phyloP scores from a whole-genome alignment of 2,329 filamentous ascomycete species.

The Penicillium sp. region DNA sequence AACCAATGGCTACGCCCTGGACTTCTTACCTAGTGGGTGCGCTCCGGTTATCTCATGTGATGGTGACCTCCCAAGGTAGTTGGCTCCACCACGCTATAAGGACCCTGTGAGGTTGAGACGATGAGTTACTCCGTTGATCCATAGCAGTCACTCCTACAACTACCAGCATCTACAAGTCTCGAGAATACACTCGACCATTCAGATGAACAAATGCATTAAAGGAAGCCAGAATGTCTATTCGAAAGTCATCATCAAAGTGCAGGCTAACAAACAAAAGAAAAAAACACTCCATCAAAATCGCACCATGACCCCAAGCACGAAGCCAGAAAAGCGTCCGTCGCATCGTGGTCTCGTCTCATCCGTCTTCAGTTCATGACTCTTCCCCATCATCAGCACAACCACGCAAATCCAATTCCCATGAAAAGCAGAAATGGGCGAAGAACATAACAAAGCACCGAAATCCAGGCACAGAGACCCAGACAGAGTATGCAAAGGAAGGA shows the following conservation, averaged over 20 bases:
- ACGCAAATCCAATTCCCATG: slow-evolving; percentile 3
- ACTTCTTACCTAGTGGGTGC: too few relatives aligned
- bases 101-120: slow-evolving; percentile 9
- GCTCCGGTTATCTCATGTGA: too few relatives aligned
- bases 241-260: slow-evolving; percentile 26
- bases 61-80: not conserved
- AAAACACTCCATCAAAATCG: slow-evolving; percentile 16
- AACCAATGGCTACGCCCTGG: too few relatives aligned
- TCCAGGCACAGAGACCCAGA: slow-evolving; percentile 8
- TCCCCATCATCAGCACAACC: slow-evolving; percentile 17
- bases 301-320: slow-evolving; percentile 4
- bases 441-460: slow-evolving; percentile 11
- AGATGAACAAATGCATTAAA: slow-evolving; percentile 22
- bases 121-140: not conserved
- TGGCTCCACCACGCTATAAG: not conserved
- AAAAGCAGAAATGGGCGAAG: slow-evolving; percentile 10
- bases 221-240: slow-evolving; percentile 26
- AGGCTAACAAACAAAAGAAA: slow-evolving; percentile 19
- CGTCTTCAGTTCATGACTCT: slow-evolving; percentile 14
- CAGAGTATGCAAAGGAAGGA: slow-evolving; percentile 7
- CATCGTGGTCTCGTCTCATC: slow-evolving; percentile 15
- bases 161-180: not conserved
- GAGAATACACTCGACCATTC: slow-evolving; percentile 1
- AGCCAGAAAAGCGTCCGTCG: slow-evolving; percentile 5
- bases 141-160: not conserved